phyloP scores from a whole-genome alignment of 306 rosid species.

The Inga laurina region DNA sequence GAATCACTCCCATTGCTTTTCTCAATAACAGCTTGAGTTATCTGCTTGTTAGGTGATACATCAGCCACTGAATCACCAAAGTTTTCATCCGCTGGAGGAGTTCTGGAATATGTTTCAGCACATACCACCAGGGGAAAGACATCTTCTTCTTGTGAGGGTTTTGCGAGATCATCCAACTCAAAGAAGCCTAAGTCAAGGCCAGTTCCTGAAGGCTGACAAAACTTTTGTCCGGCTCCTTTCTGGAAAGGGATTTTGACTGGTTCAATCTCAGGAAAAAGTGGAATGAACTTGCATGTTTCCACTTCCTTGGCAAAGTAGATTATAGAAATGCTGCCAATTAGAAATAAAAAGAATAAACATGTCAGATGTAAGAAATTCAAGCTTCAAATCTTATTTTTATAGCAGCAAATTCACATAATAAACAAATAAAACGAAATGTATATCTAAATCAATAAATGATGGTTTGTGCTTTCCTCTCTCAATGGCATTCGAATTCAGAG shows the following conservation, averaged over 20 bases:
- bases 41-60: conserved; percentile 64
- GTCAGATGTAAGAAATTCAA: conserved; percentile 19
- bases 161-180: conserved; percentile 82
- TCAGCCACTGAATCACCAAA: conserved; percentile 41
- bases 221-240: conserved; percentile 81
- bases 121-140: conserved; percentile 81
- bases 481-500: conserved; percentile 14
- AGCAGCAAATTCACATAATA: not conserved
- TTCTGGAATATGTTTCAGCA: conserved; percentile 57
- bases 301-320: conserved; percentile 92
- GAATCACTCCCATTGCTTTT: conserved; percentile 45
- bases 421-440: conserved; percentile 15
- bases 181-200: conserved; percentile 91
- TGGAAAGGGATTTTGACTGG: conserved; percentile 73
- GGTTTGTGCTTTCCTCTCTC: not conserved
- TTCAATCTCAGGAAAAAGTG: conserved; percentile 61
- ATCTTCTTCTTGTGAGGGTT: conserved; percentile 76
- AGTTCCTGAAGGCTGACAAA: conserved; percentile 77
- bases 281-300: conserved; percentile 67
- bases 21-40: conserved; percentile 79
- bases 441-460: conserved; percentile 13
- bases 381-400: conserved; percentile 2
- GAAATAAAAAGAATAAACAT: conserved; percentile 32
- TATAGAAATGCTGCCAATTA: conserved; percentile 67
- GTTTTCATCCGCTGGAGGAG: conserved; percentile 43